phyloP scores from a whole-genome alignment of 2,329 filamentous ascomycete species.

The Stemphylium beticola region DNA sequence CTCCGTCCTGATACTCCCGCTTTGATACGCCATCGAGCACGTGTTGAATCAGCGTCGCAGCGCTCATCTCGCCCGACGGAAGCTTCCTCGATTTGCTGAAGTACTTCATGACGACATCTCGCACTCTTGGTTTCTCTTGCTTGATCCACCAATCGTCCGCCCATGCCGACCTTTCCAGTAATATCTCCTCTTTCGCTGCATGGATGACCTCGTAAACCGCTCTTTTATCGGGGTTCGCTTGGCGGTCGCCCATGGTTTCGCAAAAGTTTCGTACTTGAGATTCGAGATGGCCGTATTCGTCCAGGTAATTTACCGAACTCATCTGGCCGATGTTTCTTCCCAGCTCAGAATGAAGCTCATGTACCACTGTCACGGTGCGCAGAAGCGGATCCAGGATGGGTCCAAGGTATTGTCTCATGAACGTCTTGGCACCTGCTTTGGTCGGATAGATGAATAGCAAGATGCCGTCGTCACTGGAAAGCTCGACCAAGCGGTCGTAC shows the following conservation, averaged over 20 bases:
- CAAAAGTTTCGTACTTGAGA: slow-evolving; percentile 40
- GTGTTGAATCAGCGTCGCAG: slow-evolving; percentile 63
- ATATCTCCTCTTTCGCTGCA: slow-evolving; percentile 58
- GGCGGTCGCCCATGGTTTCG: slow-evolving; percentile 34
- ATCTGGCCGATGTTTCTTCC: slow-evolving; percentile 62
- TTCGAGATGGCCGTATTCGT: slow-evolving; percentile 60
- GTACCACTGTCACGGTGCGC: slow-evolving; percentile 63
- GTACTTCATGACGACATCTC: slow-evolving; percentile 56
- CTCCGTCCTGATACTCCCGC: slow-evolving; percentile 54
- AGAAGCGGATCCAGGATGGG: slow-evolving; percentile 67
- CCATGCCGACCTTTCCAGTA: slow-evolving; percentile 62
- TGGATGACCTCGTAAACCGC: slow-evolving; percentile 56
- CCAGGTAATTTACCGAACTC: slow-evolving; percentile 60
- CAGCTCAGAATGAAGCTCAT: slow-evolving; percentile 64
- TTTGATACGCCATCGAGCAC: slow-evolving; percentile 64
- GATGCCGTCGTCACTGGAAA: slow-evolving; percentile 63
- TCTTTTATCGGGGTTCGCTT: slow-evolving; percentile 35
- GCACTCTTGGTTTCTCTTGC: slow-evolving; percentile 66
- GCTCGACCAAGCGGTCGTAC: slow-evolving; percentile 65
- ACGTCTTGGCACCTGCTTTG: slow-evolving; percentile 61
- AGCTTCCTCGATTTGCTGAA: slow-evolving; percentile 53
- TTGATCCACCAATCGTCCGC: slow-evolving; percentile 67
- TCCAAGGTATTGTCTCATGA: slow-evolving; percentile 65
- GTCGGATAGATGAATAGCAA: slow-evolving; percentile 70
- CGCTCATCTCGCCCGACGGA: slow-evolving; percentile 55